These are phyloP conservation scores for Lodderomyces margitis DNA, from an alignment of 1,139 yeast species.

Conservation along the genomic window DNA sequence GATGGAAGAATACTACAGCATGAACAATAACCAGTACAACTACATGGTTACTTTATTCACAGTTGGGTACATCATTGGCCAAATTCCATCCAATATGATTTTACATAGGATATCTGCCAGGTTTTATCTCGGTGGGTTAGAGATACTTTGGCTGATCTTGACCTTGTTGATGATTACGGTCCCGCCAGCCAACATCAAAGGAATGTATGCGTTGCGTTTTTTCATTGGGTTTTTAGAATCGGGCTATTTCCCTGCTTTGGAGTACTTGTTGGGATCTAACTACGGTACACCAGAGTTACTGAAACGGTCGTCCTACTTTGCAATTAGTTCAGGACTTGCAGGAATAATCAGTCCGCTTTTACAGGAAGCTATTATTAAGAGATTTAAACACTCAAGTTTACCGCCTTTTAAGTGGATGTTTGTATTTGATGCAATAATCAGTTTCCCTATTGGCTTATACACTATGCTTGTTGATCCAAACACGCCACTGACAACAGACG, in stretches of 20 bases:
- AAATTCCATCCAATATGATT: constrained; percentile 55
- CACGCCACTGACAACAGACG: constrained; percentile 39
- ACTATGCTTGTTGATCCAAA: constrained; percentile 38
- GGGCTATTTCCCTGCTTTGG: constrained; percentile 59
- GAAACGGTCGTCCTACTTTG: constrained; percentile 50
- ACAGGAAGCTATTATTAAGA: constrained; percentile 30
- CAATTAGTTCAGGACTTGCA: constrained; percentile 28
- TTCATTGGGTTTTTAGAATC: constrained; percentile 57
- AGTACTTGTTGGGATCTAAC: constrained; percentile 48
- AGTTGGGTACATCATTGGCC: constrained; percentile 59
- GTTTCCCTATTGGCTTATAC: constrained; percentile 35
- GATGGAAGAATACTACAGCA: constrained; percentile 53
- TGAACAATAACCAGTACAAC: constrained; percentile 55
- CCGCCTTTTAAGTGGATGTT: constrained; percentile 41
- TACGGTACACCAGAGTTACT: constrained; percentile 22
- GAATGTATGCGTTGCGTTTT: constrained; percentile 57
- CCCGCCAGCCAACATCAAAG: constrained; percentile 33
- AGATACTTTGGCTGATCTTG: constrained; percentile 55
- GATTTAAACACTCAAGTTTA: constrained; percentile 27
- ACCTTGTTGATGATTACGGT: constrained; percentile 52
- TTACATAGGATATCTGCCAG: constrained; percentile 54
- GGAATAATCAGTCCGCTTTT: constrained; percentile 37
- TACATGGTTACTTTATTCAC: constrained; percentile 54
- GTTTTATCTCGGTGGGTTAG: constrained; percentile 52
- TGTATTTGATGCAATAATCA: constrained; percentile 37